A percentile compares a stretch with the other conserved stretches of the same genome.
Evolutionary conservation across 148 eudicot genomes (phyloP).

Genomic region (Chenopodium berlandieri): DNA sequence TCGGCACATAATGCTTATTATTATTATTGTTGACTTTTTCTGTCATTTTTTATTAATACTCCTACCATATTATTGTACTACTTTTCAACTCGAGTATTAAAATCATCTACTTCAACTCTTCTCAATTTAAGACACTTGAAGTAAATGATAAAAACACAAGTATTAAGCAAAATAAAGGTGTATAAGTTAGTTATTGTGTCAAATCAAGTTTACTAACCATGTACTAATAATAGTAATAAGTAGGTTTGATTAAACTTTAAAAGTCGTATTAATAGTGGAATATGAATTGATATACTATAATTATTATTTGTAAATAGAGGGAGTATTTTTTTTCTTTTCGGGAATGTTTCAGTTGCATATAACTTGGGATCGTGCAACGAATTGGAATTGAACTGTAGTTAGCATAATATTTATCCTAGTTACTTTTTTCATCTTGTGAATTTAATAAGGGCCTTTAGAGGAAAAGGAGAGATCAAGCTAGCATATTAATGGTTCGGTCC

Average conservation of each 20-base stretch:
- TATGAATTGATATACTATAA: neutral
- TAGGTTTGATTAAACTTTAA: no score
- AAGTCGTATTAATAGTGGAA: neutral
- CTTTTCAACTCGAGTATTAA: neutral
- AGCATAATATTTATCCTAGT: neutral
- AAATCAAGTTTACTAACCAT: no score
- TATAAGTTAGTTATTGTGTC: neutral
- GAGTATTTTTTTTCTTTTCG: neutral
- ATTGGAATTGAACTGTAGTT: slow-evolving; percentile 1
- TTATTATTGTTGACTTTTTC: neutral
- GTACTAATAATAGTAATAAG: no score
- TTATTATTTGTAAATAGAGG: neutral
- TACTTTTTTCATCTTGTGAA: neutral
- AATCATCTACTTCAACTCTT: neutral
- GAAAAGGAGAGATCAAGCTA: slow-evolving; percentile 17
- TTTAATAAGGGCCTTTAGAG: neutral
- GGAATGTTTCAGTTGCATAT: neutral
- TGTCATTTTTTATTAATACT: neutral
- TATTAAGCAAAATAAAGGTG: neutral
- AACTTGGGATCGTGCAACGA: neutral
- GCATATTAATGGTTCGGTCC: slow-evolving; percentile 9
- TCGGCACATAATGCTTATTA: neutral
- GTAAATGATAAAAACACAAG: no score
- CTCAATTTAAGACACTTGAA: neutral
- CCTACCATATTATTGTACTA: neutral